These are phyloP conservation scores for Hymenoscyphus repandus DNA, from an alignment of 2,329 filamentous ascomycete species.

Conservation along the genomic window DNA sequence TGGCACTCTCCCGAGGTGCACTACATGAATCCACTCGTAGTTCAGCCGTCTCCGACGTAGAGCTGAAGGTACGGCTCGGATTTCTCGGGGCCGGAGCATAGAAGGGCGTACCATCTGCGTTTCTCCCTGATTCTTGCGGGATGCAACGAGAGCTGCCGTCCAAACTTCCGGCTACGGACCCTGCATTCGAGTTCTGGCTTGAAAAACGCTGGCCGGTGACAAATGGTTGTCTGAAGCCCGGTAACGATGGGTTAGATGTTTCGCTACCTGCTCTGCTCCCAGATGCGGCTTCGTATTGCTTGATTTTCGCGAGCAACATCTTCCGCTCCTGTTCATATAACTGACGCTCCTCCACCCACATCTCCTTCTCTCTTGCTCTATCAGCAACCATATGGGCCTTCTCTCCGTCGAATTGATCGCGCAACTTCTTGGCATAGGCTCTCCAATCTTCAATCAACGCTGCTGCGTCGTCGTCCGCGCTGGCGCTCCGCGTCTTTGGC, in stretches of 20 bases:
- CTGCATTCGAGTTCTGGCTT: not conserved
- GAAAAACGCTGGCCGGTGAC: not conserved
- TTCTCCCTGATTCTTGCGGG: conserved; percentile 31
- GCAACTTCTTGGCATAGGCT: conserved; percentile 26
- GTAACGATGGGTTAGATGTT: too few species aligned
- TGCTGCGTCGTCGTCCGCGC: conserved; percentile 23
- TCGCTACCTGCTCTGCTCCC: not conserved
- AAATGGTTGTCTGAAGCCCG: too few species aligned
- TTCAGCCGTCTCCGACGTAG: conserved; percentile 15
- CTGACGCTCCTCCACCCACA: conserved; percentile 30
- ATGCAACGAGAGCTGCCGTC: conserved; percentile 13
- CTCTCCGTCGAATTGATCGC: conserved; percentile 29
- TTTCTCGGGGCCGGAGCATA: conserved; percentile 31
- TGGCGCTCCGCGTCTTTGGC: conserved; percentile 28
- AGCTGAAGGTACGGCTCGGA: conserved; percentile 28
- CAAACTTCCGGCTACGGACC: conserved; percentile 15
- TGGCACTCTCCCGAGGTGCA: conserved; percentile 22
- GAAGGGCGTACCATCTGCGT: conserved; percentile 30
- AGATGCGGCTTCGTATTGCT: conserved; percentile 22
- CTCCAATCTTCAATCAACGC: conserved; percentile 30
- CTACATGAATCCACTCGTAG: conserved; percentile 27
- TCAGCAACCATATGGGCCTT: conserved; percentile 30
- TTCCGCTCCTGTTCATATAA: conserved; percentile 31
- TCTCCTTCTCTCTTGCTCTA: conserved; percentile 25
- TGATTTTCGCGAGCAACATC: conserved; percentile 23